phyloP scores from a whole-genome alignment of 1,139 yeast species.

The Scheffersomyces illinoinensis region DNA sequence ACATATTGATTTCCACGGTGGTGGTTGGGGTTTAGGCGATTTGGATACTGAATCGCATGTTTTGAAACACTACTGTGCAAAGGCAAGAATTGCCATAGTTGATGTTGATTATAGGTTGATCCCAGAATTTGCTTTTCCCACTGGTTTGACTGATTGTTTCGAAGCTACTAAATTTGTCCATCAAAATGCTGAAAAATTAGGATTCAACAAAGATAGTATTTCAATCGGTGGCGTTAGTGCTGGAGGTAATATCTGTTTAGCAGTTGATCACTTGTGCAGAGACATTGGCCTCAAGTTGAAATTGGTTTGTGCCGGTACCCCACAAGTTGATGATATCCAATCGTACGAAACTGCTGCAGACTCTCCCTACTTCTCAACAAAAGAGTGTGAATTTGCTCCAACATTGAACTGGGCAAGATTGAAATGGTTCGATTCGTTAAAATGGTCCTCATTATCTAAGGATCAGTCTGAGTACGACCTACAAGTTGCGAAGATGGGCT shows the following conservation, averaged over 20 bases:
- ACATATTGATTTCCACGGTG: conserved; percentile 33
- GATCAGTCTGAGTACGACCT: conserved; percentile 8
- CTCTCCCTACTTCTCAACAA: conserved; percentile 20
- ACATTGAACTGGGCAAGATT: conserved; percentile 27
- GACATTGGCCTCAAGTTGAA: conserved; percentile 19
- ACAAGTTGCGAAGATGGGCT: conserved; percentile 16
- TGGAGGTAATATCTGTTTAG: conserved; percentile 20
- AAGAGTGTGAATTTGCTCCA: conserved; percentile 23
- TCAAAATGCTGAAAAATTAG: conserved; percentile 7
- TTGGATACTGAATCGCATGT: conserved; percentile 22
- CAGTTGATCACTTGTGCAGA: conserved; percentile 20
- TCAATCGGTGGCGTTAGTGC: conserved; percentile 27
- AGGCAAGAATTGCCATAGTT: conserved; percentile 23
- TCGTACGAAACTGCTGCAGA: conserved; percentile 15
- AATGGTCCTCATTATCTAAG: conserved; percentile 18
- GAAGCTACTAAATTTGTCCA: conserved; percentile 18
- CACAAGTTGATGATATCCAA: conserved; percentile 23
- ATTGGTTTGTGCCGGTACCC: conserved; percentile 30
- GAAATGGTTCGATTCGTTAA: conserved; percentile 26
- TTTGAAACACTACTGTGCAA: conserved; percentile 17
- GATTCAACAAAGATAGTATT: conserved; percentile 11
- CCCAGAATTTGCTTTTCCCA: conserved; percentile 23
- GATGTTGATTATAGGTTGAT: conserved; percentile 17
- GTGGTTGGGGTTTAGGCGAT: conserved; percentile 33
- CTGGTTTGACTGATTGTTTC: conserved; percentile 20